Percentiles rank a stretch among this genome's conserved stretches.
Conservation (phyloP, 768 basidiomycete species). For the Mycena venus region DNA sequence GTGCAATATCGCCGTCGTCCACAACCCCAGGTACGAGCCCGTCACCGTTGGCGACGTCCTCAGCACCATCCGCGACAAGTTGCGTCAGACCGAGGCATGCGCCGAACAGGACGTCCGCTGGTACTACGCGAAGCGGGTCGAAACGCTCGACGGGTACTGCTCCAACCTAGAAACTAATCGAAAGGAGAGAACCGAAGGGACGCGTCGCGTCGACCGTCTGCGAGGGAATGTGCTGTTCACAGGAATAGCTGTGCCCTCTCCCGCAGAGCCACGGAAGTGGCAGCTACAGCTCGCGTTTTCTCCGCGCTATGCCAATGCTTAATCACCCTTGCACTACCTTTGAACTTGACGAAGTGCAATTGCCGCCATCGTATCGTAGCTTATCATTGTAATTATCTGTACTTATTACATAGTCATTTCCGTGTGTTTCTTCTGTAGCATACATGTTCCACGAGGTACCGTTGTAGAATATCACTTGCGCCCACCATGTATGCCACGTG, state of each 20-base stretch:
- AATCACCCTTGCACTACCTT: background rate
- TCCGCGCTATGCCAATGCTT: conserved; percentile 1
- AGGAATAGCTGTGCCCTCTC: background rate
- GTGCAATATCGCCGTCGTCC: background rate
- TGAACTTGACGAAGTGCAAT: too few species aligned
- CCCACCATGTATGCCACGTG: too few species aligned
- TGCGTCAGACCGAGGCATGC: background rate
- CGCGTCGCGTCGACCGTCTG: background rate
- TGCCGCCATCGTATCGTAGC: too few species aligned
- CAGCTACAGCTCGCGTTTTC: background rate
- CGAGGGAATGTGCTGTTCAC: conserved; percentile 3
- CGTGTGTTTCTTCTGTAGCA: too few species aligned
- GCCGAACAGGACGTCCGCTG: background rate
- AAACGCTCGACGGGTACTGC: background rate
- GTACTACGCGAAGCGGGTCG: background rate
- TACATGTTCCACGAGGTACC: too few species aligned
- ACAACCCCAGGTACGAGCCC: background rate
- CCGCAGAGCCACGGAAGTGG: background rate
- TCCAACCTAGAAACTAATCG: background rate
- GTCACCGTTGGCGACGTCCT: conserved; percentile 22
- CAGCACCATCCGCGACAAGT: background rate
- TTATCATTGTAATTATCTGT: too few species aligned
- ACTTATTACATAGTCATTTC: too few species aligned
- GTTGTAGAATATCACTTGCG: too few species aligned
- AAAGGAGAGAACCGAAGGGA: background rate